phyloP scores from a whole-genome alignment of 1,139 yeast genomes.

The Chernovozyma sophiae-reginae region DNA sequence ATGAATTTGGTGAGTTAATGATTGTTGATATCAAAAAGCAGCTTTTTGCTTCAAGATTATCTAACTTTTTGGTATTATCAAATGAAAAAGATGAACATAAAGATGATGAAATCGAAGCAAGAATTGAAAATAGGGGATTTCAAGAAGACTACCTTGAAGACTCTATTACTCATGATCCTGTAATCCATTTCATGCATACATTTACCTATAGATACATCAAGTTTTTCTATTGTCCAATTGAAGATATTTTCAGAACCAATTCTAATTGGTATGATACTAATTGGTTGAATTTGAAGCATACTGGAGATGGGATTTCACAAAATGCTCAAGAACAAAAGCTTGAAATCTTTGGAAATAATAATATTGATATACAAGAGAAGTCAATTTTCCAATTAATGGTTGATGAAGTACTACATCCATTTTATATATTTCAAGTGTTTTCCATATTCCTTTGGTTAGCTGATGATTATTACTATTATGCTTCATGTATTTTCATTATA shows the following conservation, averaged over 20 bases:
- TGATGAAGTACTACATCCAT: slow-evolving; percentile 92
- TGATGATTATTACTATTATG: slow-evolving; percentile 90
- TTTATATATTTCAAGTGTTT: slow-evolving; percentile 89
- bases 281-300: slow-evolving; percentile 61
- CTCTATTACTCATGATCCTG: slow-evolving; percentile 44
- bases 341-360: slow-evolving; percentile 72
- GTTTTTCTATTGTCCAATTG: slow-evolving; percentile 79
- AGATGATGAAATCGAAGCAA: slow-evolving; percentile 15
- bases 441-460: slow-evolving; percentile 88
- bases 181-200: slow-evolving; percentile 63
- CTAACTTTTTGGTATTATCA: slow-evolving; percentile 48
- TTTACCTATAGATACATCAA: slow-evolving; percentile 81
- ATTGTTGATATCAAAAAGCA: slow-evolving; percentile 52
- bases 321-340: slow-evolving; percentile 64
- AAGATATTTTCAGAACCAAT: slow-evolving; percentile 80
- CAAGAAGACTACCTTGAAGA: no score
- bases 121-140: slow-evolving; percentile 9
- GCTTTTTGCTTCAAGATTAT: slow-evolving; percentile 67
- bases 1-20: slow-evolving; percentile 83
- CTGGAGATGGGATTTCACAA: slow-evolving; percentile 70
- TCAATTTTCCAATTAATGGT: slow-evolving; percentile 58
- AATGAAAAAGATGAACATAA: slow-evolving; percentile 19
- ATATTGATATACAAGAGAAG: slow-evolving; percentile 74
- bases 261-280: slow-evolving; percentile 78
- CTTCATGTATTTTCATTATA: slow-evolving; percentile 83